Evolutionary conservation across 176 grass and related monocot species (phyloP).

Genomic region (Elaeis guineensis): DNA sequence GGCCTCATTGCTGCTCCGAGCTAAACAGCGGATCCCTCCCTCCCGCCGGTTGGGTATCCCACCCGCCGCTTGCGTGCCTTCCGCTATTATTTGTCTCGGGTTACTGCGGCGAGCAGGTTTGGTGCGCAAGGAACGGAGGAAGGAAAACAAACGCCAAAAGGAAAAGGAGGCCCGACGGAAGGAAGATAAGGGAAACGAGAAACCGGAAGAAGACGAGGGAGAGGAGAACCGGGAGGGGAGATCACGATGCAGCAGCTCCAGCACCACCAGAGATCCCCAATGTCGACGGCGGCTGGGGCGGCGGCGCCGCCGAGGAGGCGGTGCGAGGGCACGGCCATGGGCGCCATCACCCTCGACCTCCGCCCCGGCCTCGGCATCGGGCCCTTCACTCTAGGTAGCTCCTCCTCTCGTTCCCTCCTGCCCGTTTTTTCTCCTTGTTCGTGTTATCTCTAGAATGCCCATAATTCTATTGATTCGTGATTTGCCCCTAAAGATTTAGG

Average conservation of each 20-base stretch:
- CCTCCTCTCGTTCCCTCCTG: neutral
- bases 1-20: too few relatives aligned
- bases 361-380: conserved; percentile 80
- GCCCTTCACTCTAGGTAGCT: conserved; percentile 76
- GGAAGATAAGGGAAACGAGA: neutral
- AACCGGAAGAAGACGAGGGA: neutral
- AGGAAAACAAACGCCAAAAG: neutral
- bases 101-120: neutral
- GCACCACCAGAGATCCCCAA: conserved; percentile 15
- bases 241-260: conserved; percentile 7
- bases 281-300: conserved; percentile 13
- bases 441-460: too few relatives aligned
- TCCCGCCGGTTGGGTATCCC: too few relatives aligned
- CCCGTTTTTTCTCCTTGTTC: too few relatives aligned
- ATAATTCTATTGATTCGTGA: too few relatives aligned
- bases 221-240: neutral
- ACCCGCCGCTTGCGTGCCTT: too few relatives aligned
- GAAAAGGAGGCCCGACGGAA: neutral
- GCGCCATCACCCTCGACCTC: conserved; percentile 85
- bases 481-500: too few relatives aligned
- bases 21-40: too few relatives aligned
- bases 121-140: conserved; percentile 2
- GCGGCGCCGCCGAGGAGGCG: conserved; percentile 43
- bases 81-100: too few relatives aligned
- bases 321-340: conserved; percentile 89